These are phyloP conservation scores for Lichtheimia ramosa DNA, from an alignment of 371 early-diverging fungal genomes.

Conservation along the genomic window DNA sequence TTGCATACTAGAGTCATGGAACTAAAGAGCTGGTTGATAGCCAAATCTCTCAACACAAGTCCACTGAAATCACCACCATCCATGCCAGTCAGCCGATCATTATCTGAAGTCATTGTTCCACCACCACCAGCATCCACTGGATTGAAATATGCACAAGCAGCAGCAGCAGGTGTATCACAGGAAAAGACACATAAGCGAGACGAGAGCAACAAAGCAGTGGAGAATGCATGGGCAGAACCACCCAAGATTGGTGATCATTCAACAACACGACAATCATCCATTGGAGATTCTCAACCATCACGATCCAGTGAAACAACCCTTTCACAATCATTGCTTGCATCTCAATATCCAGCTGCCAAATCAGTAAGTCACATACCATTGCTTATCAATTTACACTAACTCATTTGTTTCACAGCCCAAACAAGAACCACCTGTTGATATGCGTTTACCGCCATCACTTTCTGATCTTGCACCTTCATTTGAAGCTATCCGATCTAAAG, in stretches of 20 bases:
- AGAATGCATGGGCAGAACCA: constrained; percentile 26
- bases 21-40: too few species aligned
- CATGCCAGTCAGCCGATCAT: background rate
- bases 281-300: constrained; percentile 12
- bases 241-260: constrained; percentile 25
- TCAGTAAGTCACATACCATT: background rate
- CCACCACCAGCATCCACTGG: constrained; percentile 5
- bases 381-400: too few species aligned
- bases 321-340: constrained; percentile 14
- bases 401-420: background rate
- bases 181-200: constrained; percentile 1
- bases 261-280: constrained; percentile 4
- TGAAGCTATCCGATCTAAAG: constrained; percentile 70
- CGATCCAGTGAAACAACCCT: constrained; percentile 1
- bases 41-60: background rate
- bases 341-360: constrained; percentile 19
- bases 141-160: constrained; percentile 34
- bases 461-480: constrained; percentile 77
- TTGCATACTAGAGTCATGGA: too few species aligned
- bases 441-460: constrained; percentile 68
- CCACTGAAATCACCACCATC: constrained; percentile 10
- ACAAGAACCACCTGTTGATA: constrained; percentile 14
- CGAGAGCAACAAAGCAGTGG: constrained; percentile 1
- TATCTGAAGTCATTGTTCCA: too few species aligned
- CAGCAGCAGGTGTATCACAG: constrained; percentile 21